These are phyloP conservation scores for Ganoderma sp. DNA, from an alignment of 1,284 basidiomycete species.

Conservation along the genomic window DNA sequence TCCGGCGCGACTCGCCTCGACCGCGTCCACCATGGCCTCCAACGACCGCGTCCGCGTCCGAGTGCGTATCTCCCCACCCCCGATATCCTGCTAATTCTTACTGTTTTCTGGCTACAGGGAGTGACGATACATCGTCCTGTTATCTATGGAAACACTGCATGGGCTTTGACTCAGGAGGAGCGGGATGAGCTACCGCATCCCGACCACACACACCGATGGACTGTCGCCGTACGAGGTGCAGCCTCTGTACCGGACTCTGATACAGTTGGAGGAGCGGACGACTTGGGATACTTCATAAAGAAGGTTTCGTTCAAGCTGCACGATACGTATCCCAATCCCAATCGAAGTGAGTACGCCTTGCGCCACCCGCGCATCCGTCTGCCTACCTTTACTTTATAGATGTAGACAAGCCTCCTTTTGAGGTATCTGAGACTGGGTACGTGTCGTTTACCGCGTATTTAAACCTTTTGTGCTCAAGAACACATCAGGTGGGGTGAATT, in stretches of 20 bases:
- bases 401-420: conserved; percentile 92
- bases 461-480: neutral
- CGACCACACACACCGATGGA: conserved; percentile 97
- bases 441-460: neutral
- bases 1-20: conserved; percentile 39
- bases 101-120: conserved; percentile 59
- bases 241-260: conserved; percentile 68
- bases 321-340: conserved; percentile 93
- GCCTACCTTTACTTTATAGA: conserved; percentile 52
- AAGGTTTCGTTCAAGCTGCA: conserved; percentile 97
- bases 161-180: conserved; percentile 81
- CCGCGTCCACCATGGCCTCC: conserved; percentile 43
- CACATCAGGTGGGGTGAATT: conserved; percentile 96
- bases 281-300: conserved; percentile 89
- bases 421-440: conserved; percentile 92
- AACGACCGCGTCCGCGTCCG: conserved; percentile 76
- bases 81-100: conserved; percentile 15
- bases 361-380: conserved; percentile 5
- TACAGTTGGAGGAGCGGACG: conserved; percentile 86
- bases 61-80: conserved; percentile 50
- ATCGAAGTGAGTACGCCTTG: conserved; percentile 70
- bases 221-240: conserved; percentile 88
- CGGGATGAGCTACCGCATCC: conserved; percentile 58
- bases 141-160: conserved; percentile 96
- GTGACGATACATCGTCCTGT: conserved; percentile 89